Evolutionary conservation across 352 stramenopile genomes (phyloP).

Genomic region (Phytophthora boehmeriae): DNA sequence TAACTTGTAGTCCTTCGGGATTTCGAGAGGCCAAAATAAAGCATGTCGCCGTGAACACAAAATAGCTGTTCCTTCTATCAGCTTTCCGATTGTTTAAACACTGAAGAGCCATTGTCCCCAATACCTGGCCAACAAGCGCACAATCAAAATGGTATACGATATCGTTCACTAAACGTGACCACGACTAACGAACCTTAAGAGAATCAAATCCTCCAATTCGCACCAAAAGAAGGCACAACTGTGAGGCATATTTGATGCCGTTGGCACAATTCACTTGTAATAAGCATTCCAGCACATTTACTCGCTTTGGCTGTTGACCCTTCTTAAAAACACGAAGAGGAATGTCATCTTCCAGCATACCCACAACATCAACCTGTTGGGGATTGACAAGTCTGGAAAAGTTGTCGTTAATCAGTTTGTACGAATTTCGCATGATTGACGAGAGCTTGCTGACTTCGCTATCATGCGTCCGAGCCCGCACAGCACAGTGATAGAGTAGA

Average conservation of each 20-base stretch:
- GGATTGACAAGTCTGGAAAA: slow-evolving; percentile 19
- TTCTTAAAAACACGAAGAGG: slow-evolving; percentile 23
- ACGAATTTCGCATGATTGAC: slow-evolving; percentile 37
- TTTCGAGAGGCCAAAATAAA: slow-evolving; percentile 43
- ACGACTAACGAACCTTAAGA: slow-evolving; percentile 44
- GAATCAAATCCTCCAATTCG: slow-evolving; percentile 39
- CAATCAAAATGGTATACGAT: slow-evolving; percentile 1
- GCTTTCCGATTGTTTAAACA: slow-evolving; percentile 10
- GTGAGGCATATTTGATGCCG: slow-evolving; percentile 26
- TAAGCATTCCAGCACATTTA: slow-evolving; percentile 43
- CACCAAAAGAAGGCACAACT: slow-evolving; percentile 44
- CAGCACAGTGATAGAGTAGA: slow-evolving; percentile 45
- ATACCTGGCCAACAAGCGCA: slow-evolving; percentile 15
- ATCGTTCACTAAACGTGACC: no score
- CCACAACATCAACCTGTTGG: slow-evolving; percentile 17
- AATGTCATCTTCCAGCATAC: slow-evolving; percentile 37
- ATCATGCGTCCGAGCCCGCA: slow-evolving; percentile 37
- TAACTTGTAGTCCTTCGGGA: slow-evolving; percentile 13
- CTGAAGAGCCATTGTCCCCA: slow-evolving; percentile 33
- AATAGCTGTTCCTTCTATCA: slow-evolving; percentile 32
- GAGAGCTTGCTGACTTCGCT: slow-evolving; percentile 39
- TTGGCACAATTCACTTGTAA: slow-evolving; percentile 35
- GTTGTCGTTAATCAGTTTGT: slow-evolving; percentile 33
- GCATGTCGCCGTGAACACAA: slow-evolving; percentile 49
- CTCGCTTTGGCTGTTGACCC: slow-evolving; percentile 21